These are phyloP conservation scores for Aspergillus bridgeri DNA, from an alignment of 495 filamentous ascomycete genomes.

Conservation along the genomic window DNA sequence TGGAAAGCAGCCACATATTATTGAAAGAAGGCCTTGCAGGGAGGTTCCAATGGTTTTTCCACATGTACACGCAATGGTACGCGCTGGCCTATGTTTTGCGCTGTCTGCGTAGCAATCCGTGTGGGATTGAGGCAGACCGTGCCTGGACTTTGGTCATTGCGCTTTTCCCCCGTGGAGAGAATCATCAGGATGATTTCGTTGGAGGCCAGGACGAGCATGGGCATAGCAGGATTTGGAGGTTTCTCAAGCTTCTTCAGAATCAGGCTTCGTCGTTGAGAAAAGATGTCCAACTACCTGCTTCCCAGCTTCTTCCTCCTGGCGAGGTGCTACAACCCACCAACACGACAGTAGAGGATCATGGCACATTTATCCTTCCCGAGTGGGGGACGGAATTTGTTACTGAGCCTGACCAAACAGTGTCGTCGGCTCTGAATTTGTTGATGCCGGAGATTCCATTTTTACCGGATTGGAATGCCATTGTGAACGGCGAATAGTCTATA, in stretches of 20 bases:
- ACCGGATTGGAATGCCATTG: not conserved
- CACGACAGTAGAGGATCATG: too few relatives aligned
- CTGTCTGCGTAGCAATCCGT: constrained; percentile 39
- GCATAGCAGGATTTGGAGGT: not conserved
- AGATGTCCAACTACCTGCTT: too few relatives aligned
- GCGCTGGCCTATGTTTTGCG: constrained; percentile 51
- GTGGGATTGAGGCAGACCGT: constrained; percentile 11
- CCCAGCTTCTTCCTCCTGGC: too few relatives aligned
- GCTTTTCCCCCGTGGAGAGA: not conserved
- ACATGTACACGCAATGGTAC: constrained; percentile 55
- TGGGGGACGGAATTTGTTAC: too few relatives aligned
- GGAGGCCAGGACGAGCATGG: not conserved
- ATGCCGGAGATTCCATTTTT: not conserved
- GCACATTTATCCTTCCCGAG: too few relatives aligned
- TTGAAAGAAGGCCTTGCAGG: constrained; percentile 23
- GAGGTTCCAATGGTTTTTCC: constrained; percentile 54
- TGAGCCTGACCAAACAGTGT: not conserved
- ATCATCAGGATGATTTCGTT: not conserved
- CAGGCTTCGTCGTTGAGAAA: not conserved
- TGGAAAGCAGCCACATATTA: not conserved
- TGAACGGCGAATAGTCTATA: too few relatives aligned
- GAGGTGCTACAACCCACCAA: too few relatives aligned
- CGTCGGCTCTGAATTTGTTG: not conserved
- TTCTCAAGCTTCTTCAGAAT: not conserved
- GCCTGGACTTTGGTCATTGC: not conserved